These are phyloP conservation scores for Geranomyces variabilis DNA, from an alignment of 192 early-diverging fungal species.

Conservation along the genomic window DNA sequence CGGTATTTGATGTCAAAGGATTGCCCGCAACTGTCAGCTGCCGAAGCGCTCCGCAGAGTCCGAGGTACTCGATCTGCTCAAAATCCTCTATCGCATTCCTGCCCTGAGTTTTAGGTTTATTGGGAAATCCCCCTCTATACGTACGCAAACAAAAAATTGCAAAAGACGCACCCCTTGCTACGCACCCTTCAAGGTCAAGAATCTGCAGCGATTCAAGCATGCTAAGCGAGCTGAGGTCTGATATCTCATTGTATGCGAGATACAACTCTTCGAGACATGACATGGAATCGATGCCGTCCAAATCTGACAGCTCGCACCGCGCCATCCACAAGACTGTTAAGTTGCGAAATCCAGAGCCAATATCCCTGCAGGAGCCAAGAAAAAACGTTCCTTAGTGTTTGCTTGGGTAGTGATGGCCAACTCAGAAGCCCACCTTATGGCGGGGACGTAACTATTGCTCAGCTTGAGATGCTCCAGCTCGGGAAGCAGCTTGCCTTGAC, in stretches of 20 bases:
- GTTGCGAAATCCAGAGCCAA: conserved; percentile 48
- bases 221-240: conserved; percentile 38
- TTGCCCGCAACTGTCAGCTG: conserved; percentile 44
- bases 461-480: conserved; percentile 46
- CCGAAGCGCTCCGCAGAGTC: conserved; percentile 37
- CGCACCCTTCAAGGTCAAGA: conserved; percentile 56
- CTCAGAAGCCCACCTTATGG: conserved; percentile 34
- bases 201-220: conserved; percentile 48
- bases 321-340: conserved; percentile 52
- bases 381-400: background rate
- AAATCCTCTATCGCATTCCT: conserved; percentile 43
- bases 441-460: conserved; percentile 48
- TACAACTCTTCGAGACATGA: conserved; percentile 40
- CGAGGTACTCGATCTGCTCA: conserved; percentile 49
- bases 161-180: background rate
- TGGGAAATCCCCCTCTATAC: background rate
- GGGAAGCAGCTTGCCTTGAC: conserved; percentile 38
- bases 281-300: conserved; percentile 46
- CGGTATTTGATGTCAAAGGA: conserved; percentile 29
- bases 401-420: background rate
- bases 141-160: background rate
- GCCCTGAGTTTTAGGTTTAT: conserved; percentile 1
- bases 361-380: conserved; percentile 36
- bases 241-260: conserved; percentile 51
- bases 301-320: conserved; percentile 43